These are phyloP conservation scores for Hygrophoropsis aurantiaca DNA, from an alignment of 768 basidiomycete species.

Conservation along the genomic window DNA sequence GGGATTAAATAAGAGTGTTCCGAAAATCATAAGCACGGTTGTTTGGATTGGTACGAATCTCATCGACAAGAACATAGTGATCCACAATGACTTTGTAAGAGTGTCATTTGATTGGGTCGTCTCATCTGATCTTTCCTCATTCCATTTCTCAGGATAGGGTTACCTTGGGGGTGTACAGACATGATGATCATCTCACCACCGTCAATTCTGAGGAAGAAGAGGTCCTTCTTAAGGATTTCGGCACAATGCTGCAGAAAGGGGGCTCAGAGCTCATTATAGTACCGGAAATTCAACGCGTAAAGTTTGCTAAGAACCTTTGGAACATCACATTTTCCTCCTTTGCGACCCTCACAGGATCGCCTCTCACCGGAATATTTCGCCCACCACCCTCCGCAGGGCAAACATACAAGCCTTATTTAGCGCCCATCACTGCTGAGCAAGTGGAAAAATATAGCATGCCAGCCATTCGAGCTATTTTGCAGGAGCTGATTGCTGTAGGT, in stretches of 20 bases:
- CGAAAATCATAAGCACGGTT: constrained; percentile 54
- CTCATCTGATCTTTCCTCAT: neutral
- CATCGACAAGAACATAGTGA: constrained; percentile 43
- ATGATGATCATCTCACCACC: constrained; percentile 38
- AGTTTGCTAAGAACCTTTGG: constrained; percentile 67
- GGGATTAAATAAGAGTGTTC: constrained; percentile 39
- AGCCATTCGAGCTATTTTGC: constrained; percentile 41
- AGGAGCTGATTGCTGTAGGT: constrained; percentile 48
- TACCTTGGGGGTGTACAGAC: constrained; percentile 55
- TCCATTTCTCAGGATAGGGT: constrained; percentile 44
- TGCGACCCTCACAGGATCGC: constrained; percentile 48
- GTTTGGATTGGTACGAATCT: constrained; percentile 57
- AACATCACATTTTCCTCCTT: constrained; percentile 56
- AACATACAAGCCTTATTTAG: constrained; percentile 40
- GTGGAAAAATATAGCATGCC: constrained; percentile 47
- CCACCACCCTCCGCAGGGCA: constrained; percentile 36
- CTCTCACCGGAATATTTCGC: constrained; percentile 52
- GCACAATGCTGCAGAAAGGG: constrained; percentile 43
- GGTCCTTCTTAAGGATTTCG: constrained; percentile 44
- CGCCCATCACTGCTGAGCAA: constrained; percentile 38
- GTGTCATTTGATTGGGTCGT: neutral
- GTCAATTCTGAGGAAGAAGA: constrained; percentile 42
- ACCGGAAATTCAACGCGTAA: constrained; percentile 61
- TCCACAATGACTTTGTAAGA: constrained; percentile 54
- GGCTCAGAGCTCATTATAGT: constrained; percentile 48